phyloP scores from a whole-genome alignment of 768 basidiomycete genomes.

The Pleurotus platypus region DNA sequence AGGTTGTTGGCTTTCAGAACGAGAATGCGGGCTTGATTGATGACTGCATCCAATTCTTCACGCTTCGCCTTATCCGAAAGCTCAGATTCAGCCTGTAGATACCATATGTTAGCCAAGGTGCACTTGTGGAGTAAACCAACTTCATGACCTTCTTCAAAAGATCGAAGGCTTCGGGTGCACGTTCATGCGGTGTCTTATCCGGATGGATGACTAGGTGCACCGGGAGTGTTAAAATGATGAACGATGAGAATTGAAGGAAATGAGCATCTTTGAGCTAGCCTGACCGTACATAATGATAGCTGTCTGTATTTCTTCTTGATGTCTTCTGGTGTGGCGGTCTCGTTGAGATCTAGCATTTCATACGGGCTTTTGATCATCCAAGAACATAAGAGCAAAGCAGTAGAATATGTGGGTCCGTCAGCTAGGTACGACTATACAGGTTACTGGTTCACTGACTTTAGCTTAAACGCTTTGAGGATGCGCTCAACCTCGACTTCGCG shows the following conservation, averaged over 20 bases:
- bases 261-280: constrained; percentile 1
- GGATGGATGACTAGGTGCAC: constrained; percentile 84
- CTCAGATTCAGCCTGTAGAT: constrained; percentile 76
- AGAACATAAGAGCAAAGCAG: not conserved
- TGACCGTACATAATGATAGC: constrained; percentile 72
- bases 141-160: constrained; percentile 79
- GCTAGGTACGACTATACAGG: not conserved
- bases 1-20: constrained; percentile 64
- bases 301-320: constrained; percentile 89
- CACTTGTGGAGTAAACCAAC: not conserved
- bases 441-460: constrained; percentile 63
- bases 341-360: constrained; percentile 83
- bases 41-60: constrained; percentile 76
- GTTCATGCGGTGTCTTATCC: constrained; percentile 88
- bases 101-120: not conserved
- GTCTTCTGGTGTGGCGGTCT: constrained; percentile 68
- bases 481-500: constrained; percentile 88
- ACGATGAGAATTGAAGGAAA: not conserved
- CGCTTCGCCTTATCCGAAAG: constrained; percentile 76
- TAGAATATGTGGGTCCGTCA: constrained; percentile 5
- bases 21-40: constrained; percentile 67
- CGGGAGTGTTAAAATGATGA: constrained; percentile 1
- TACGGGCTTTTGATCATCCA: constrained; percentile 65
- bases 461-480: constrained; percentile 91
- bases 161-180: constrained; percentile 92